A percentile compares a stretch with the other conserved stretches of the same genome.
phyloP scores from a whole-genome alignment of 2,329 filamentous ascomycete species.

The Alternaria sp. region DNA sequence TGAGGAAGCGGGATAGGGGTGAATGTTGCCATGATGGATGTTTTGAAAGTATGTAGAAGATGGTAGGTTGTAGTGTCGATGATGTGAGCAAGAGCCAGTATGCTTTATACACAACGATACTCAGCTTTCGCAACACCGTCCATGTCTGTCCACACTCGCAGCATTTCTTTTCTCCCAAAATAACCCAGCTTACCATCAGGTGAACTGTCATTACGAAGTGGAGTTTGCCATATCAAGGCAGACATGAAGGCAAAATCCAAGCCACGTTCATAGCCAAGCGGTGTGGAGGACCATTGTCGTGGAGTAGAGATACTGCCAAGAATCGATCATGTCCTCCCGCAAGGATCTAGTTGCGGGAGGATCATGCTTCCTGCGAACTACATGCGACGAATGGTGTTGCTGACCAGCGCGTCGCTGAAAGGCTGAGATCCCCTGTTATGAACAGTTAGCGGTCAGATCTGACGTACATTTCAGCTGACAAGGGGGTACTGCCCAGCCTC shows the following conservation, averaged over 20 bases:
- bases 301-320: conserved; percentile 2
- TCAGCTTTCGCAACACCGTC: background rate
- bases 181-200: conserved; percentile 3
- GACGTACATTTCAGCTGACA: conserved; percentile 16
- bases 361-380: conserved; percentile 11
- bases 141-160: background rate
- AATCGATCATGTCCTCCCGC: background rate
- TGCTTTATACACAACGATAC: conserved; percentile 1
- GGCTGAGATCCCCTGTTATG: background rate
- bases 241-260: conserved; percentile 5
- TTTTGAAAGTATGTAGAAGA: background rate
- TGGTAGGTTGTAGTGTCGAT: background rate
- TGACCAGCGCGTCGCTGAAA: background rate
- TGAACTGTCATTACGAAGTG: background rate
- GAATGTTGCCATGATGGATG: conserved; percentile 4
- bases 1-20: conserved; percentile 17
- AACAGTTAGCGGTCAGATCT: conserved; percentile 11
- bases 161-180: background rate
- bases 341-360: background rate
- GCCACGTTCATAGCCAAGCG: conserved; percentile 2
- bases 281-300: conserved; percentile 13
- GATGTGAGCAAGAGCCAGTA: background rate
- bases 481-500: background rate
- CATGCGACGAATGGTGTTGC: conserved; percentile 7
- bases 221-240: background rate